Conservation (phyloP, 768 basidiomycete species). For the Russula ochroleuca region DNA sequence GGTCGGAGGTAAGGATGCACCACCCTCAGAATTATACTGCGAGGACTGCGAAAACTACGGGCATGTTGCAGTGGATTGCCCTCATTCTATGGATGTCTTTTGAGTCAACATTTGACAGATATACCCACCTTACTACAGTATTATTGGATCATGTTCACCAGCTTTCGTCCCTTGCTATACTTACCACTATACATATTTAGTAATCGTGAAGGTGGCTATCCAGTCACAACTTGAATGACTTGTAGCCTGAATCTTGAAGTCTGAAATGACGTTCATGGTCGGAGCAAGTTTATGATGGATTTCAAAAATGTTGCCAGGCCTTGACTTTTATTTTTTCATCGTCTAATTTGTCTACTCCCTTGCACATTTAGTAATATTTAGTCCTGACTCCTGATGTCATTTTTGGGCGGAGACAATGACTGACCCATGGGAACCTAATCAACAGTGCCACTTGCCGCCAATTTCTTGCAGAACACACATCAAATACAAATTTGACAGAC, state of each 20-base stretch:
- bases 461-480: neutral
- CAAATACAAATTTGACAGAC: neutral
- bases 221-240: no score
- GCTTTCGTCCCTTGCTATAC: slow-evolving; percentile 9
- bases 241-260: no score
- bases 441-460: neutral
- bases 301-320: no score
- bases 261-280: no score
- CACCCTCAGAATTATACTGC: slow-evolving; percentile 45
- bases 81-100: slow-evolving; percentile 84
- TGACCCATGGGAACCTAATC: no score
- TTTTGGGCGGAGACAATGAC: no score
- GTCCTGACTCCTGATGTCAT: no score
- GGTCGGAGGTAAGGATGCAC: slow-evolving; percentile 28
- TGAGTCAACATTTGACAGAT: slow-evolving; percentile 14
- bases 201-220: neutral
- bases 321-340: no score
- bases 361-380: no score
- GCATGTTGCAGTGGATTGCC: slow-evolving; percentile 72
- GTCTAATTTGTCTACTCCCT: no score
- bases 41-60: slow-evolving; percentile 82
- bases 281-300: no score
- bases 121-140: slow-evolving; percentile 4
- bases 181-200: slow-evolving; percentile 10
- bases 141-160: slow-evolving; percentile 9